Evolutionary conservation across 1,284 basidiomycete species (phyloP).

Genomic region (Pseudozyma hubeiensis): DNA sequence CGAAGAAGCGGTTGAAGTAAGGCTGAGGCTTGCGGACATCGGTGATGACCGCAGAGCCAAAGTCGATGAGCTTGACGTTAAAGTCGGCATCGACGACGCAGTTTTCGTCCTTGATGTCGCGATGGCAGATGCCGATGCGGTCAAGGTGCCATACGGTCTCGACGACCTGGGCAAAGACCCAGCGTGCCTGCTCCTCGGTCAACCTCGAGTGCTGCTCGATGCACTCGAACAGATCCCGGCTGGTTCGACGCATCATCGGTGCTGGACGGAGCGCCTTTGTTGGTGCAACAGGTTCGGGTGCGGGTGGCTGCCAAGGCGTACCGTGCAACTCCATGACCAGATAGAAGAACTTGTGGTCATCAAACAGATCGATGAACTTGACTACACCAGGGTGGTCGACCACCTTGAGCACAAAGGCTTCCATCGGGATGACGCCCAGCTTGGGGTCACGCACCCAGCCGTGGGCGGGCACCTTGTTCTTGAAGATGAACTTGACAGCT

Average conservation of each 20-base stretch:
- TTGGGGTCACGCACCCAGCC: conserved; percentile 78
- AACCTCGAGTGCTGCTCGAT: conserved; percentile 87
- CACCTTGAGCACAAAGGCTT: conserved; percentile 80
- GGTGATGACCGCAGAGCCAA: conserved; percentile 84
- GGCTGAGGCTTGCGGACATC: conserved; percentile 77
- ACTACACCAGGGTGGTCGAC: conserved; percentile 84
- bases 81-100: conserved; percentile 76
- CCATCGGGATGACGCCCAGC: conserved; percentile 76
- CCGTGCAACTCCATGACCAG: conserved; percentile 92
- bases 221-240: conserved; percentile 91
- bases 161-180: conserved; percentile 87
- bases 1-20: conserved; percentile 72
- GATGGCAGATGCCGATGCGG: conserved; percentile 81
- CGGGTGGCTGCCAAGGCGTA: conserved; percentile 76
- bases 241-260: conserved; percentile 77
- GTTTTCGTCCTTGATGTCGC: conserved; percentile 95
- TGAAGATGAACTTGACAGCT: conserved; percentile 92
- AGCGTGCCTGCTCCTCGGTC: conserved; percentile 80
- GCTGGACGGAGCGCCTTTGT: conserved; percentile 35
- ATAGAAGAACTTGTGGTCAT: conserved; percentile 86
- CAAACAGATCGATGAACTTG: conserved; percentile 82
- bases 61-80: conserved; percentile 88
- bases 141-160: conserved; percentile 85
- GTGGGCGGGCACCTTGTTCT: conserved; percentile 81
- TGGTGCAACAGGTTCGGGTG: conserved; percentile 16